phyloP scores from a whole-genome alignment of 768 basidiomycete species.

The Amanita jacksonii region DNA sequence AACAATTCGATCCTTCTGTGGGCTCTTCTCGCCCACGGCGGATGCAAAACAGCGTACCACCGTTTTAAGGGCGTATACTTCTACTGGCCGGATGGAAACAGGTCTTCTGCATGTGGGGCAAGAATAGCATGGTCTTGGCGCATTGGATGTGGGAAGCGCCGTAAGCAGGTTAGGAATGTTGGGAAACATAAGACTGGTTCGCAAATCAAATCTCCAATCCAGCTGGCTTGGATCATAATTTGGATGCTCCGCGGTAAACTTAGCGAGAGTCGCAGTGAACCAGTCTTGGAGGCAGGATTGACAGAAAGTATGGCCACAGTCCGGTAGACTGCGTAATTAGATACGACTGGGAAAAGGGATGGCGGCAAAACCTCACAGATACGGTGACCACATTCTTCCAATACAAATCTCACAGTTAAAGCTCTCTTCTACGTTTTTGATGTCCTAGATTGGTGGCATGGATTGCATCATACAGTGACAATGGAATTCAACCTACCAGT shows the following conservation, averaged over 20 bases:
- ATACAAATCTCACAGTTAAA: conserved; percentile 60
- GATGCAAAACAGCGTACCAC: conserved; percentile 41
- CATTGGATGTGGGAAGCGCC: conserved; percentile 11
- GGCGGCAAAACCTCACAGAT: conserved; percentile 52
- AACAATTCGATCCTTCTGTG: conserved; percentile 20
- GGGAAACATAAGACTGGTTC: conserved; percentile 8
- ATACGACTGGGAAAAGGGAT: neutral
- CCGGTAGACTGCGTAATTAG: conserved; percentile 34
- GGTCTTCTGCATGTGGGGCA: conserved; percentile 58
- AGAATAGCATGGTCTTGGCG: conserved; percentile 41
- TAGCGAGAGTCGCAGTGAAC: conserved; percentile 37
- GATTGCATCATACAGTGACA: neutral
- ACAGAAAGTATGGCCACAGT: conserved; percentile 69
- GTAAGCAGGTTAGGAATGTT: conserved; percentile 5
- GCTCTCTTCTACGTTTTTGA: conserved; percentile 40
- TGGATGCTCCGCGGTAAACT: conserved; percentile 40
- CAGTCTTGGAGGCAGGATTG: conserved; percentile 48
- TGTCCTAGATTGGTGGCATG: conserved; percentile 21
- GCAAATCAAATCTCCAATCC: neutral
- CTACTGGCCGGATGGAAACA: conserved; percentile 41
- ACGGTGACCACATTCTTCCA: conserved; percentile 55
- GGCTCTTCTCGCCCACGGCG: conserved; percentile 38
- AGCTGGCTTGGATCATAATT: conserved; percentile 27
- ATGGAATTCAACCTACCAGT: neutral
- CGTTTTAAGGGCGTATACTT: conserved; percentile 53